Evolutionary conservation across 2,329 filamentous ascomycete species (phyloP), one percentile per base, ranked within the genome.

Genomic region (Epichloe scottii): DNA sequence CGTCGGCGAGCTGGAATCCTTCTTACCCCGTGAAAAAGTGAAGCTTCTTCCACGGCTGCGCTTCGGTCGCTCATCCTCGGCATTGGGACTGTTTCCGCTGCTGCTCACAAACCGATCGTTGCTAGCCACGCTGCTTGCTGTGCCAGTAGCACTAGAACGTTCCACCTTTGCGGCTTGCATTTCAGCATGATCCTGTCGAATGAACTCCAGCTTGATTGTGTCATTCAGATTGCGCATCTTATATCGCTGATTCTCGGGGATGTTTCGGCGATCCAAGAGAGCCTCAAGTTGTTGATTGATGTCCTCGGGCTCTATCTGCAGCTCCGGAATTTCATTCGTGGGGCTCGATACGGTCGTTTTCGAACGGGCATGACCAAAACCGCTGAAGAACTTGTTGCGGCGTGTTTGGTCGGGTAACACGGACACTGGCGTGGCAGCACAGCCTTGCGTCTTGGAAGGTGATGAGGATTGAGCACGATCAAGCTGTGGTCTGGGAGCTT

Each of bases 161-260:
- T 71, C 62, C 64, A 68, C 61, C 63, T 69, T 69, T 58, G 72
- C 69, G 49, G 76, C 74, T 65, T 73, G 71, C 67, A 76, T 82
- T 64, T 85, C 85, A 6, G 79, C 81, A 74, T 87, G 88, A 64
- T 96, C 87, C 65, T 95, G 90, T 49, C 85, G 84, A 60, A 97
- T 89, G 60, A 98, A 94, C 63, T 97, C 90, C 63, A 89, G 87
- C 69, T 98, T 98, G 71, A 97, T 90, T 37, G 87, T 85, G 57
- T 88, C 78, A 55, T 87, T 89, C 54, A 98, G 73, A 51, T 84
- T 90, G 44, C 91, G 81, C 89, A 98, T 96, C 70, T 94, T 94
- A 66, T 91, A 89, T 51, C 91, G 79, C 74, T 95, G 89, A 56
- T 95, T 87, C 62, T 94, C 87, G 3, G 91, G 90, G 50, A 97